Evolutionary conservation across 192 early-diverging fungal species (phyloP), one percentile per base, ranked within the genome.

Genomic region (Thamnidium elegans): DNA sequence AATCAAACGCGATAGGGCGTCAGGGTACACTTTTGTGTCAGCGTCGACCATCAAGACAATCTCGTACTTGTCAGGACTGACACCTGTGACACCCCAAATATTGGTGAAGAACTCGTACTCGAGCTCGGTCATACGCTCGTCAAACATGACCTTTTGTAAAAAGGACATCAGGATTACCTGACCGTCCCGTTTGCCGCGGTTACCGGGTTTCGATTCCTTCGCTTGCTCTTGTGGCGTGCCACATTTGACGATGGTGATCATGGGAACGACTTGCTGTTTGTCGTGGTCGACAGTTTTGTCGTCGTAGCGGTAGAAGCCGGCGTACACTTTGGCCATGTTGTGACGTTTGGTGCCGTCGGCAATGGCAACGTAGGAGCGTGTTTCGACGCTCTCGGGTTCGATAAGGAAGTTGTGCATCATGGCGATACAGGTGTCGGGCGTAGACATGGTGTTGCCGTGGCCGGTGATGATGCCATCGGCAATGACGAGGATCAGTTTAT

Each of bases 151-250:
- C 44, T 92, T 91, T 79, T 92, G 87, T 72, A 98, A 70, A 75
- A 98, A 98, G 61, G 89, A 89, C 94, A 98, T 97, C 36, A 98
- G 78, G 58, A 98, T 82, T 54, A 99, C 86, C 76, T 99, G 96
- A 9, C 94, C 94, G 73, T 99, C 96, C 32, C 96, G 89, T 81
- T 98, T 98, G 50, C 96, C 96, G 66, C 96, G 82, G 74, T 92
- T 92, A 19, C 90, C 90, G 23, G 91, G 87, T 75, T 91, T 92
- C 42, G 68, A 59, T 50, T 85, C 80, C 46, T 70, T 76, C 26
- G 76, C 65, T 26, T 43, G 36, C 68, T 89, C 87, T 9, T 77
- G 83, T 45, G 85, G 79, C 1, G 81, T 79, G 56, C 91, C 91
- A 71, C 66, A 68, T 21, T 73, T 73, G 21, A 56, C 62, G 15